Percentiles rank a stretch among this genome's conserved stretches.
Evolutionary conservation across 208 protist genomes (phyloP).

Genomic region (Perkinsela sp.): DNA sequence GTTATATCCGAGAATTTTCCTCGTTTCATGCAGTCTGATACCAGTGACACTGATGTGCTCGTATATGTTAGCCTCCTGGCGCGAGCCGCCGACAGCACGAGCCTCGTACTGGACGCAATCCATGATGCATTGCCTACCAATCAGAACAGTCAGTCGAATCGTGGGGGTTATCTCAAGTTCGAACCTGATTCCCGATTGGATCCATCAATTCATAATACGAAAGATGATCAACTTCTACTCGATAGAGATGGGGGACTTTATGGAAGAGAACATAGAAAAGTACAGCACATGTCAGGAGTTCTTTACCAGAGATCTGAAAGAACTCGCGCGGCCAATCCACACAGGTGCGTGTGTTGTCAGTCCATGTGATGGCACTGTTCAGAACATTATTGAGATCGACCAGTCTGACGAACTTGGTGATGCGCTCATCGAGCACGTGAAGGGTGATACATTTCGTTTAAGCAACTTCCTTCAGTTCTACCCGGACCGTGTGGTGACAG

Average conservation of each 20-base stretch:
- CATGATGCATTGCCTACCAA: background rate
- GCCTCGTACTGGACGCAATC: background rate
- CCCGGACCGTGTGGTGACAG: background rate
- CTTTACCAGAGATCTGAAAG: conserved; percentile 1
- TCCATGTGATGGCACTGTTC: conserved; percentile 2
- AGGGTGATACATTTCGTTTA: conserved; percentile 3
- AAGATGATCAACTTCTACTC: background rate
- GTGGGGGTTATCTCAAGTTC: background rate
- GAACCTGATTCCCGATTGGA: background rate
- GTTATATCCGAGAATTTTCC: background rate
- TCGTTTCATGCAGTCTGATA: background rate
- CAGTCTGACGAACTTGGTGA: background rate
- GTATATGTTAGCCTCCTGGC: background rate
- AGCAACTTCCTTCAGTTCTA: background rate
- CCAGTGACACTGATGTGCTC: background rate
- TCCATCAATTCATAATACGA: background rate
- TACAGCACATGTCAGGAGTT: conserved; percentile 2
- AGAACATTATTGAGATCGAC: background rate
- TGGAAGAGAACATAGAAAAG: background rate
- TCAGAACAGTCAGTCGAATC: background rate
- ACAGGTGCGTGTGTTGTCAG: background rate
- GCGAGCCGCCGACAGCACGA: background rate
- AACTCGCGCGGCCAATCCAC: background rate
- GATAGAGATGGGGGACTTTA: conserved; percentile 2
- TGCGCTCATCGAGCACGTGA: conserved; percentile 1